A percentile compares a stretch with the other conserved stretches of the same genome.
Evolutionary conservation across 352 stramenopile genomes (phyloP).

Genomic region (Phytophthora idaei): DNA sequence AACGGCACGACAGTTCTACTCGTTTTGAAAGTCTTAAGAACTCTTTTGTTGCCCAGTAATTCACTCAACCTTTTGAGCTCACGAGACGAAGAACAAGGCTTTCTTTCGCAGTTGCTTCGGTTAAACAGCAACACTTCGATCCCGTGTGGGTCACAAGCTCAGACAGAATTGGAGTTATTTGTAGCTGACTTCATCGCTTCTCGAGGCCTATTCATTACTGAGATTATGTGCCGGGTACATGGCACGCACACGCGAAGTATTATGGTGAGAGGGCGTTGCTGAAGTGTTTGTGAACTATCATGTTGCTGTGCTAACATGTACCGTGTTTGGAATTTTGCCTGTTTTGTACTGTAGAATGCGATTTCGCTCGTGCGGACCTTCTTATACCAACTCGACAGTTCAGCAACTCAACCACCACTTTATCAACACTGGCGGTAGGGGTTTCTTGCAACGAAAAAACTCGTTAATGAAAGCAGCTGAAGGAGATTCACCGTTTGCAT

Average conservation of each 20-base stretch:
- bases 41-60: slow-evolving; percentile 22
- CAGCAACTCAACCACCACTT: slow-evolving; percentile 17
- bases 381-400: slow-evolving; percentile 33
- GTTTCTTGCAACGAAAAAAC: not conserved
- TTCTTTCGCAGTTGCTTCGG: slow-evolving; percentile 41
- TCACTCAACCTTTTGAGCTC: slow-evolving; percentile 21
- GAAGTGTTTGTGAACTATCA: not conserved
- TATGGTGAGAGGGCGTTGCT: slow-evolving; percentile 16
- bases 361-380: slow-evolving; percentile 39
- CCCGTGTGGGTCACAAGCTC: not conserved
- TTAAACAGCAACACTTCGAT: not conserved
- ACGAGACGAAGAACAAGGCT: slow-evolving; percentile 25
- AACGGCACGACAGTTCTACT: slow-evolving; percentile 22
- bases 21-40: slow-evolving; percentile 27
- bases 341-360: slow-evolving; percentile 16
- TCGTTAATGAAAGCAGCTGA: slow-evolving; percentile 6
- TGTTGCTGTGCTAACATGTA: slow-evolving; percentile 7
- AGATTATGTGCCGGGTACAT: slow-evolving; percentile 18
- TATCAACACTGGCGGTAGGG: slow-evolving; percentile 39
- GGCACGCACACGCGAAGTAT: slow-evolving; percentile 4
- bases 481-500: not conserved
- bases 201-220: slow-evolving; percentile 30
- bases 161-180: slow-evolving; percentile 37
- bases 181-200: slow-evolving; percentile 42
- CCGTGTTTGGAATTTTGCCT: not conserved